phyloP scores from a whole-genome alignment of 495 filamentous ascomycete genomes.

The Aspergillus asperescens region DNA sequence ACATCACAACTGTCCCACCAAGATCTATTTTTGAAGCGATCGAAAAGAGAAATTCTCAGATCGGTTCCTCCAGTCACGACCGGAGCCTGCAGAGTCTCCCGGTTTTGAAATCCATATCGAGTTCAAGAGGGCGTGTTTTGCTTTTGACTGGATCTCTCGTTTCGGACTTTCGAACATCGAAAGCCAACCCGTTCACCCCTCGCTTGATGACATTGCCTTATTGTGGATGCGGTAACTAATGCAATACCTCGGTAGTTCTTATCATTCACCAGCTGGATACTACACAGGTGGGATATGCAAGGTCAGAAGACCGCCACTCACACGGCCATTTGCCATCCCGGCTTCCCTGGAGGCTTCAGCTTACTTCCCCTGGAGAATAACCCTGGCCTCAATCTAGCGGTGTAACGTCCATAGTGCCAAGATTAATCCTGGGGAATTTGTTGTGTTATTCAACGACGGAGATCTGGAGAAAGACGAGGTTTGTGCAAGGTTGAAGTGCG shows the following conservation, averaged over 20 bases:
- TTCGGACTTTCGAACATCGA: not conserved
- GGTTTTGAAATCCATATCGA: not conserved
- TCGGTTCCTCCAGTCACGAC: conserved; percentile 4
- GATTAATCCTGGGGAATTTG: not conserved
- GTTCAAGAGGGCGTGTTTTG: not conserved
- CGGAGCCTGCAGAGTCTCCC: not conserved
- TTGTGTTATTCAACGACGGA: not conserved
- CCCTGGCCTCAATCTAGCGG: conserved; percentile 12
- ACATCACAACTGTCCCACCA: conserved; percentile 13
- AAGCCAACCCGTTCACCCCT: not conserved
- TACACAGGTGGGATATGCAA: conserved; percentile 3
- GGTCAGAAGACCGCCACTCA: conserved; percentile 6
- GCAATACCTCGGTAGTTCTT: no score
- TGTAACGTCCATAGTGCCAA: conserved; percentile 9
- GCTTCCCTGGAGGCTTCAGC: conserved; percentile 3
- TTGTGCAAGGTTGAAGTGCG: not conserved
- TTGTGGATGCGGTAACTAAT: conserved; percentile 4
- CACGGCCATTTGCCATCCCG: not conserved
- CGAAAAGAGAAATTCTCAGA: conserved; percentile 6
- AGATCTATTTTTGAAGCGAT: conserved; percentile 11
- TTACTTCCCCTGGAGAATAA: not conserved
- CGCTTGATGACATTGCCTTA: conserved; percentile 1
- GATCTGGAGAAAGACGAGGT: conserved; percentile 1
- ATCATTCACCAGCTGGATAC: not conserved
- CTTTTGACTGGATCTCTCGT: not conserved